A percentile compares a stretch with the other conserved stretches of the same genome.
Conservation (phyloP, 495 filamentous ascomycete species). For the Annulohypoxylon maeteangense region DNA sequence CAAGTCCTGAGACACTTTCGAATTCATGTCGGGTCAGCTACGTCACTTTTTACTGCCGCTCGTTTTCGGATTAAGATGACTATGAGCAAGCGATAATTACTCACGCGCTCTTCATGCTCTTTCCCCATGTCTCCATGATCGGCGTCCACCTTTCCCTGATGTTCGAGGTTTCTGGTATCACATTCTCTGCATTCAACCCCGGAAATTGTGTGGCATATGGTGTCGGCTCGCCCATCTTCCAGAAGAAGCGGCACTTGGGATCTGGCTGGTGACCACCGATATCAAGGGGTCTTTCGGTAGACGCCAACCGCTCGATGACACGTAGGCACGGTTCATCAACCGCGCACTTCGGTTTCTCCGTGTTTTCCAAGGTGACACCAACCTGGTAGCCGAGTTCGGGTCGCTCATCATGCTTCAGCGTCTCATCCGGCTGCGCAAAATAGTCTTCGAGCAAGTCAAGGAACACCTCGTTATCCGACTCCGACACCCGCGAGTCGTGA, state of each 20-base stretch:
- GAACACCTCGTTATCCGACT: conserved; percentile 59
- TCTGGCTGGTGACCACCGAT: conserved; percentile 58
- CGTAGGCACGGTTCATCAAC: conserved; percentile 62
- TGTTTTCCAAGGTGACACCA: conserved; percentile 65
- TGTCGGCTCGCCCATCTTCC: conserved; percentile 58
- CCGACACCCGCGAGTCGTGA: conserved; percentile 63
- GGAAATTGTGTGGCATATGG: conserved; percentile 61
- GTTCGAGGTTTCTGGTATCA: conserved; percentile 53
- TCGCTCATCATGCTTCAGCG: conserved; percentile 56
- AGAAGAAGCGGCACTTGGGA: conserved; percentile 64
- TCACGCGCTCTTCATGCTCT: conserved; percentile 63
- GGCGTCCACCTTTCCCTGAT: conserved; percentile 57
- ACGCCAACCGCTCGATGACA: conserved; percentile 59
- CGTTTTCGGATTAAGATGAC: neutral
- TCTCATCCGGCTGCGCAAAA: conserved; percentile 60
- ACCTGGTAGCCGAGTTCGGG: conserved; percentile 63
- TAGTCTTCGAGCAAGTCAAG: conserved; percentile 66
- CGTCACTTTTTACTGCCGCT: neutral
- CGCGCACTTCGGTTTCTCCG: conserved; percentile 65
- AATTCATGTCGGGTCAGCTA: conserved; percentile 7
- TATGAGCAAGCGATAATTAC: conserved; percentile 24
- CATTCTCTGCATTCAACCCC: conserved; percentile 56
- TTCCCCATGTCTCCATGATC: conserved; percentile 60
- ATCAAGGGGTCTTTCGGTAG: conserved; percentile 59
- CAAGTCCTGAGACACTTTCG: conserved; percentile 57